Evolutionary conservation across 768 basidiomycete genomes (phyloP).

Genomic region (Postia placenta): DNA sequence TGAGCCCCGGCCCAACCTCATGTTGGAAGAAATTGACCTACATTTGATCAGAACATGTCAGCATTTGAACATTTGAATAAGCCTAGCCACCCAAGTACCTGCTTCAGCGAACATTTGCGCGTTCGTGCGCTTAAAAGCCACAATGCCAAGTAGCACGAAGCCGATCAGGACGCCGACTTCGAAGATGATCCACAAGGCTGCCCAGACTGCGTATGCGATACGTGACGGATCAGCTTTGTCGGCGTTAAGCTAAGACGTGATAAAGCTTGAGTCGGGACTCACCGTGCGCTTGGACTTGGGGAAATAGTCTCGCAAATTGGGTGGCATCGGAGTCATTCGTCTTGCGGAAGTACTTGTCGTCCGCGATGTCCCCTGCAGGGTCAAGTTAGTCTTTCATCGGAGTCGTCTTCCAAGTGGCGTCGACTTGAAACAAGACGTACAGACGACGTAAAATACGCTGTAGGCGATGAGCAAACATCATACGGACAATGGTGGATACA

Average conservation of each 20-base stretch:
- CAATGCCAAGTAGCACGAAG: constrained; percentile 77
- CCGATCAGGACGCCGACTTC: constrained; percentile 67
- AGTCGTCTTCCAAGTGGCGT: neutral
- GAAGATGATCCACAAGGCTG: constrained; percentile 78
- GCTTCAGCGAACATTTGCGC: constrained; percentile 69
- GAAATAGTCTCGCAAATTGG: constrained; percentile 77
- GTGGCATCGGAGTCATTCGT: constrained; percentile 90
- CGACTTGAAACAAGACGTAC: constrained; percentile 39
- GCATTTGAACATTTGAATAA: no score
- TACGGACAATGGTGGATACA: constrained; percentile 18
- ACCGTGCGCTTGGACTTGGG: constrained; percentile 68
- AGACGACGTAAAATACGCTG: constrained; percentile 83
- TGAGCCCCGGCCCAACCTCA: no score
- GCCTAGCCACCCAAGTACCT: no score
- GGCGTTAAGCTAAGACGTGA: constrained; percentile 1
- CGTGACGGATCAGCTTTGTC: constrained; percentile 1
- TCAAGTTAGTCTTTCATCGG: neutral
- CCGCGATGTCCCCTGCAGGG: constrained; percentile 79
- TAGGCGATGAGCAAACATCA: constrained; percentile 4
- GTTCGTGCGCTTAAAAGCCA: constrained; percentile 67
- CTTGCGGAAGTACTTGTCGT: constrained; percentile 94
- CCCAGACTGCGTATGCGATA: constrained; percentile 60
- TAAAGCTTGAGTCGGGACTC: constrained; percentile 19
- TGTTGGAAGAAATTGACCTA: constrained; percentile 60
- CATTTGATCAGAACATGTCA: neutral